A percentile compares a stretch with the other conserved stretches of the same genome.
Evolutionary conservation across 202 grass and related monocot genomes (phyloP).

Genomic region (Digitaria exilis): DNA sequence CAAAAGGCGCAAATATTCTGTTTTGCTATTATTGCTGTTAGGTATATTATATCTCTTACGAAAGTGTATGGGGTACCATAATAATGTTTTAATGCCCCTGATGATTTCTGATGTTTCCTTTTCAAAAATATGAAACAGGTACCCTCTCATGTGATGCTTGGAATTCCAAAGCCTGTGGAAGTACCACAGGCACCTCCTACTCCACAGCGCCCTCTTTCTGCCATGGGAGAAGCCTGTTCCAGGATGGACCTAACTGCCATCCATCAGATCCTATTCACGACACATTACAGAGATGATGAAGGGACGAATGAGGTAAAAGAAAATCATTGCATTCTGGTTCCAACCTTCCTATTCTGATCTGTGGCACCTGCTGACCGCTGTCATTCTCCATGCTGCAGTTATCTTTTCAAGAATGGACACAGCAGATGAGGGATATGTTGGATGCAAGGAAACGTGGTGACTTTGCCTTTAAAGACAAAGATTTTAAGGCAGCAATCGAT

Average conservation of each 20-base stretch:
- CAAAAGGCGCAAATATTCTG: background rate
- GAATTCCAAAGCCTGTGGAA: constrained; percentile 66
- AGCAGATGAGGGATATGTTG: constrained; percentile 97
- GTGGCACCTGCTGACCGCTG: background rate
- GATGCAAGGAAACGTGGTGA: constrained; percentile 84
- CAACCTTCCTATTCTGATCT: background rate
- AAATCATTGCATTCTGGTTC: constrained; percentile 8
- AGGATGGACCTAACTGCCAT: constrained; percentile 95
- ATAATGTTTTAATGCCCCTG: background rate
- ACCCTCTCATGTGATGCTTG: constrained; percentile 84
- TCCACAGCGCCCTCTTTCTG: constrained; percentile 69
- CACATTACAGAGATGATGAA: constrained; percentile 89
- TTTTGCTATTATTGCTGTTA: background rate
- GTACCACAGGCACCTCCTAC: constrained; percentile 48
- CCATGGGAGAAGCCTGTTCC: constrained; percentile 93
- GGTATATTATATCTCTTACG: constrained; percentile 9
- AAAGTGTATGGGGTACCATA: background rate
- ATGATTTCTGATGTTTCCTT: constrained; percentile 2
- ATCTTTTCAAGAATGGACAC: constrained; percentile 98
- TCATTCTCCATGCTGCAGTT: constrained; percentile 53
- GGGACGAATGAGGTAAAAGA: constrained; percentile 77
- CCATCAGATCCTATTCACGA: constrained; percentile 72
- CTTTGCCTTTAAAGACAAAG: constrained; percentile 84
- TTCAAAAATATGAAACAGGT: constrained; percentile 63
- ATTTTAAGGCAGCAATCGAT: constrained; percentile 86